Evolutionary conservation across 805 yeast species (phyloP).

Genomic region (Ascoidea asiatica): DNA sequence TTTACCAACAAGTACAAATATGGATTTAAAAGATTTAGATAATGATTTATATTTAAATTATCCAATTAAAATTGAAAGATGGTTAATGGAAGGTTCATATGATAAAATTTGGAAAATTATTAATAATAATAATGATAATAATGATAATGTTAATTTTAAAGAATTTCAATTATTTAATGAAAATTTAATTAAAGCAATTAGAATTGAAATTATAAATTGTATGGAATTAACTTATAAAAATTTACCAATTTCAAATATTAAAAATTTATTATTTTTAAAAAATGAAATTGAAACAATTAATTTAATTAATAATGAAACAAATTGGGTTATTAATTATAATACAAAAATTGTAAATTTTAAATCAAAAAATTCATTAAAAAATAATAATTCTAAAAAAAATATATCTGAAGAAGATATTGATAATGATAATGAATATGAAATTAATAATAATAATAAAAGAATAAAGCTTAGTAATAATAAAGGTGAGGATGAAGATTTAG

Average conservation of each 20-base stretch:
- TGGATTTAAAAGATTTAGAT: slow-evolving; percentile 34
- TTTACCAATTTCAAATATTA: slow-evolving; percentile 73
- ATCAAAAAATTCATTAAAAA: slow-evolving; percentile 18
- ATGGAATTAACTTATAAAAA: slow-evolving; percentile 61
- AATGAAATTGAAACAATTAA: slow-evolving; percentile 39
- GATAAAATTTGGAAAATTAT: slow-evolving; percentile 78
- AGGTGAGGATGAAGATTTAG: background rate
- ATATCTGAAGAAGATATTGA: background rate
- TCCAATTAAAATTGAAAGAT: slow-evolving; percentile 81
- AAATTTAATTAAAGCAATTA: slow-evolving; percentile 62
- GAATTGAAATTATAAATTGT: slow-evolving; percentile 76
- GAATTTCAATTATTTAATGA: slow-evolving; percentile 74
- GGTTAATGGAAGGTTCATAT: slow-evolving; percentile 94
- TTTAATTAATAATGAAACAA: slow-evolving; percentile 36
- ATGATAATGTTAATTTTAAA: slow-evolving; percentile 28
- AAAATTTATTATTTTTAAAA: slow-evolving; percentile 59
- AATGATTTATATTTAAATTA: slow-evolving; percentile 61
- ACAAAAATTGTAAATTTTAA: too few relatives aligned
- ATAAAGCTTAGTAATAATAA: slow-evolving; percentile 1
- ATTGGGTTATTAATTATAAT: slow-evolving; percentile 54
- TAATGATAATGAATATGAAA: background rate
- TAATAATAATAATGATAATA: slow-evolving; percentile 28
- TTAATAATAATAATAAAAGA: slow-evolving; percentile 8
- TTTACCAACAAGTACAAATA: slow-evolving; percentile 17
- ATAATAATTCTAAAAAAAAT: background rate